phyloP scores from a whole-genome alignment of 2,329 filamentous ascomycete genomes.

The Cladosporium velox region DNA sequence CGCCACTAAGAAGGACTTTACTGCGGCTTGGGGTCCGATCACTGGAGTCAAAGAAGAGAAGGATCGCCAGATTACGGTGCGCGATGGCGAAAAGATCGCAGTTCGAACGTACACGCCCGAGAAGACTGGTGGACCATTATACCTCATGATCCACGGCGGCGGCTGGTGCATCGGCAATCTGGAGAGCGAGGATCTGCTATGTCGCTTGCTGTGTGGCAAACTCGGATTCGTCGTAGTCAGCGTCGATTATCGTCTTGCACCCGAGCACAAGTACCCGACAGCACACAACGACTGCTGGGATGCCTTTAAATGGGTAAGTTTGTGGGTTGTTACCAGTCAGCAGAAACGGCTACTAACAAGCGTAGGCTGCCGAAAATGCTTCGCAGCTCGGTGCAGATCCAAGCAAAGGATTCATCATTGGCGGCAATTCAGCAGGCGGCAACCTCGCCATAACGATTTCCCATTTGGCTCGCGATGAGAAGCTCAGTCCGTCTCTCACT shows the following conservation, averaged over 20 bases:
- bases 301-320: constrained; percentile 45
- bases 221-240: constrained; percentile 49
- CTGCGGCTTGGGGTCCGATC: constrained; percentile 20
- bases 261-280: constrained; percentile 53
- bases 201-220: constrained; percentile 42
- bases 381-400: constrained; percentile 41
- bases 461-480: constrained; percentile 46
- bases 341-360: not conserved
- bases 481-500: constrained; percentile 46
- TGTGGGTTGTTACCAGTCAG: constrained; percentile 19
- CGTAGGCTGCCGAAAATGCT: constrained; percentile 34
- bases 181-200: constrained; percentile 46
- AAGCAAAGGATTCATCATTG: constrained; percentile 51
- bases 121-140: constrained; percentile 33
- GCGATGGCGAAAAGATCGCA: constrained; percentile 41
- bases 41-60: constrained; percentile 41
- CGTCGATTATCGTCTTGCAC: constrained; percentile 55
- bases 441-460: constrained; percentile 53
- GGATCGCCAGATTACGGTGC: constrained; percentile 40
- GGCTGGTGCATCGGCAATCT: constrained; percentile 49
- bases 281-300: constrained; percentile 54
- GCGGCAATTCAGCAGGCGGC: constrained; percentile 55
- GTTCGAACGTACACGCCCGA: constrained; percentile 33
- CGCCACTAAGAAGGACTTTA: constrained; percentile 25
- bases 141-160: constrained; percentile 49